Percentiles rank a stretch among this genome's conserved stretches.
phyloP scores from a whole-genome alignment of 1,284 basidiomycete genomes.

The Phenoliferia sp. region DNA sequence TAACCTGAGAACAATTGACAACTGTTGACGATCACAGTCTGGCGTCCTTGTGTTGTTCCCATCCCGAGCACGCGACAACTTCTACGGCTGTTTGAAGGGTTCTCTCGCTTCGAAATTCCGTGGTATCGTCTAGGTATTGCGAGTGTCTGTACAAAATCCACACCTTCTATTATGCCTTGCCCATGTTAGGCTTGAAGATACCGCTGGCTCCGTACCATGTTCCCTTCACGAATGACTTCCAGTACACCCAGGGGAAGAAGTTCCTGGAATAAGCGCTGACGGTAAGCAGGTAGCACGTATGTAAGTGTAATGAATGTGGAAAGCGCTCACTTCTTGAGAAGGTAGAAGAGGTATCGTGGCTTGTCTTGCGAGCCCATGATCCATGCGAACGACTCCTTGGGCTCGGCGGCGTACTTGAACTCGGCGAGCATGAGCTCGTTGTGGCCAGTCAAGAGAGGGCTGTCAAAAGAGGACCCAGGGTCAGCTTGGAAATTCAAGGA shows the following conservation, averaged over 20 bases:
- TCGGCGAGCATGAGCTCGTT: constrained; percentile 85
- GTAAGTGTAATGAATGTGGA: constrained; percentile 15
- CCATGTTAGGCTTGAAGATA: constrained; percentile 11
- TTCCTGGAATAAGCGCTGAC: constrained; percentile 55
- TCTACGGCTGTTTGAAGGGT: no score
- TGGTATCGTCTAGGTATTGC: no score
- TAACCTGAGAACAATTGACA: no score
- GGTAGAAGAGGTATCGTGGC: constrained; percentile 61
- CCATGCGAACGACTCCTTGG: constrained; percentile 75
- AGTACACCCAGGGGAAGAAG: constrained; percentile 85
- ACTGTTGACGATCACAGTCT: no score
- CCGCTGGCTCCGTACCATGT: constrained; percentile 31
- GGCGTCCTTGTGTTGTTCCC: no score
- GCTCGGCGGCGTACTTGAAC: constrained; percentile 64
- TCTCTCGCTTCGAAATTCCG: no score
- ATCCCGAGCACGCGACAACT: no score
- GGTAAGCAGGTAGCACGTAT: background rate
- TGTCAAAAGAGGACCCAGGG: constrained; percentile 35
- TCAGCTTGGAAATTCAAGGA: constrained; percentile 26
- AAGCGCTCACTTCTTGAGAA: constrained; percentile 75
- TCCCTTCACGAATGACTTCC: constrained; percentile 66
- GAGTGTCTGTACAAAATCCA: no score
- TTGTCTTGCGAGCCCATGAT: constrained; percentile 62
- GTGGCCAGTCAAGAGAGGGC: constrained; percentile 66
- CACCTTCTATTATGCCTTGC: no score